Evolutionary conservation across 805 yeast species (phyloP).

Genomic region (Ogataea paradorogensis): DNA sequence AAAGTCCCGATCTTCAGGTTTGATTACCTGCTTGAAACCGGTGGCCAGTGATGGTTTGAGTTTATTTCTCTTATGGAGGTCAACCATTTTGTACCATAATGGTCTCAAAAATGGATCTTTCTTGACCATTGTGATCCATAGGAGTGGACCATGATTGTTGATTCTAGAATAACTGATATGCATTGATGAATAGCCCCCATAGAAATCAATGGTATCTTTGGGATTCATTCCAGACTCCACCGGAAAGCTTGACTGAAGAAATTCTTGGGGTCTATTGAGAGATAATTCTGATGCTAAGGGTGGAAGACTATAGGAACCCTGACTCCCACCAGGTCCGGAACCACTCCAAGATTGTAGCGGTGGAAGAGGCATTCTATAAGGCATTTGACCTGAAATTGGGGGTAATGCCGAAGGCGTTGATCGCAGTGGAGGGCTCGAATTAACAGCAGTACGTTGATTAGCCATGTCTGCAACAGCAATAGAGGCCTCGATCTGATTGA

Average conservation of each 20-base stretch:
- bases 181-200: constrained; percentile 42
- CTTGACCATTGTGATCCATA: constrained; percentile 46
- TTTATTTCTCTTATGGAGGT: constrained; percentile 21
- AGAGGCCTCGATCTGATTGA: constrained; percentile 45
- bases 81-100: constrained; percentile 33
- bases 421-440: background rate
- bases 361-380: constrained; percentile 18
- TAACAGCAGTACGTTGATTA: constrained; percentile 4
- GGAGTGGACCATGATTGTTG: constrained; percentile 50
- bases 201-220: constrained; percentile 40
- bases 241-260: no score
- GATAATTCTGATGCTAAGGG: no score
- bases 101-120: constrained; percentile 42
- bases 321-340: background rate
- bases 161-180: constrained; percentile 39
- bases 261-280: no score
- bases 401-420: constrained; percentile 6
- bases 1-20: constrained; percentile 24
- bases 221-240: constrained; percentile 21
- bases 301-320: no score
- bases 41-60: constrained; percentile 1
- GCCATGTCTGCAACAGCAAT: constrained; percentile 35
- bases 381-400: constrained; percentile 8
- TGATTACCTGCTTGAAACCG: background rate
- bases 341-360: constrained; percentile 21